Conservation (phyloP, 192 early-diverging fungal species). For the Podila minutissima region DNA sequence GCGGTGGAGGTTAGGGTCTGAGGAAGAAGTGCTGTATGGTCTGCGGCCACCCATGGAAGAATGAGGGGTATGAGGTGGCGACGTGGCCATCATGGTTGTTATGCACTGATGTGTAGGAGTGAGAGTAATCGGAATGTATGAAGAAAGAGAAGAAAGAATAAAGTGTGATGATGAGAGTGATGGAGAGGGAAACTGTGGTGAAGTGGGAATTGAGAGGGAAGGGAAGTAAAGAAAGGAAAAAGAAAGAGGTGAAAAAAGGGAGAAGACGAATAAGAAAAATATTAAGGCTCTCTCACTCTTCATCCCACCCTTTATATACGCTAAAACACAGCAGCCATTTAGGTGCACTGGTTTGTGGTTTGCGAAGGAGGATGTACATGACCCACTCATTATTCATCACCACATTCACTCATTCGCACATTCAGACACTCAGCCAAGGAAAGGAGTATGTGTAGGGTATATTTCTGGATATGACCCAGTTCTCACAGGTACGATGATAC, state of each 20-base stretch:
- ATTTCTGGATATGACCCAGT: too few species aligned
- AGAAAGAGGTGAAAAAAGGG: not conserved
- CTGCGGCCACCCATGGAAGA: slow-evolving; percentile 20
- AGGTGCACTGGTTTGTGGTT: too few species aligned
- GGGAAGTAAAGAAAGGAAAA: not conserved
- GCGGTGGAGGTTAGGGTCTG: slow-evolving; percentile 21
- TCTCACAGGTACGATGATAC: too few species aligned
- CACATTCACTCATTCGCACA: too few species aligned
- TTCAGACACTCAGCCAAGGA: too few species aligned
- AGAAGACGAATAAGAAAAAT: not conserved
- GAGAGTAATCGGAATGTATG: not conserved
- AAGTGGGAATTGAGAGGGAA: not conserved
- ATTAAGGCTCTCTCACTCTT: too few species aligned
- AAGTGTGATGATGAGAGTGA: not conserved
- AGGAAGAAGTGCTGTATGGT: slow-evolving; percentile 22
- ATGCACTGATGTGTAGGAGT: not conserved
- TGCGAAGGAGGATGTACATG: too few species aligned
- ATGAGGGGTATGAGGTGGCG: not conserved
- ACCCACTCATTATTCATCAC: too few species aligned
- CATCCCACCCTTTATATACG: too few species aligned
- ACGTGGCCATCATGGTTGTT: slow-evolving; percentile 25
- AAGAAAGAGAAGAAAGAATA: not conserved
- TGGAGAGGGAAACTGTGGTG: not conserved
- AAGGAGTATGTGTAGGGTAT: too few species aligned
- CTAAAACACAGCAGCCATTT: too few species aligned